These are phyloP conservation scores for Entomophthora muscae DNA, from an alignment of 371 early-diverging fungal species.

Conservation along the genomic window DNA sequence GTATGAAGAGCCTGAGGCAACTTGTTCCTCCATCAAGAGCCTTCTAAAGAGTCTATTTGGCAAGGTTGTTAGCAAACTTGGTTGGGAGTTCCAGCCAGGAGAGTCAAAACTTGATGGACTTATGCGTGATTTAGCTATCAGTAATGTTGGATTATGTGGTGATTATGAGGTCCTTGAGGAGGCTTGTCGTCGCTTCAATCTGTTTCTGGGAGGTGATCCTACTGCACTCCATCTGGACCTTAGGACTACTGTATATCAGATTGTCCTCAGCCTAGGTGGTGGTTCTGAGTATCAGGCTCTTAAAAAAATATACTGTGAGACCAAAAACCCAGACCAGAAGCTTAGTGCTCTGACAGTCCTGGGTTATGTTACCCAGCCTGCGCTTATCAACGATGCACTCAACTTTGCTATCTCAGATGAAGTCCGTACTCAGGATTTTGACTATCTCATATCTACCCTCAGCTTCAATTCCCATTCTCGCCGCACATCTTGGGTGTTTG, in stretches of 20 bases:
- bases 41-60: slow-evolving; percentile 24
- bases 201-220: not conserved
- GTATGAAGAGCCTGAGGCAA: slow-evolving; percentile 24
- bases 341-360: not conserved
- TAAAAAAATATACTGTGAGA: not conserved
- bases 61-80: slow-evolving; percentile 26
- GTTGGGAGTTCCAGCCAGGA: slow-evolving; percentile 32
- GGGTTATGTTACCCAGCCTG: slow-evolving; percentile 26
- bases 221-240: not conserved
- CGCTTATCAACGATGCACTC: slow-evolving; percentile 33
- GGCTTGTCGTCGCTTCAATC: not conserved
- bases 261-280: not conserved
- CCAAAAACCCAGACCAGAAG: not conserved
- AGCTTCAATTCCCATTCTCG: slow-evolving; percentile 37
- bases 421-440: slow-evolving; percentile 68
- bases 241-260: not conserved
- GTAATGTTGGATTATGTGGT: not conserved
- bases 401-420: slow-evolving; percentile 44
- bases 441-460: slow-evolving; percentile 29
- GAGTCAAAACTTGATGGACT: slow-evolving; percentile 16
- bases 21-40: slow-evolving; percentile 8
- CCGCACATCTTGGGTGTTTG: slow-evolving; percentile 56
- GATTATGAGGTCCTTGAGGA: not conserved
- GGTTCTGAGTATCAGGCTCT: not conserved
- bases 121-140: slow-evolving; percentile 1